Evolutionary conservation across 495 filamentous ascomycete species (phyloP), one percentile per base, ranked within the genome.

Genomic region (Podospora australis): DNA sequence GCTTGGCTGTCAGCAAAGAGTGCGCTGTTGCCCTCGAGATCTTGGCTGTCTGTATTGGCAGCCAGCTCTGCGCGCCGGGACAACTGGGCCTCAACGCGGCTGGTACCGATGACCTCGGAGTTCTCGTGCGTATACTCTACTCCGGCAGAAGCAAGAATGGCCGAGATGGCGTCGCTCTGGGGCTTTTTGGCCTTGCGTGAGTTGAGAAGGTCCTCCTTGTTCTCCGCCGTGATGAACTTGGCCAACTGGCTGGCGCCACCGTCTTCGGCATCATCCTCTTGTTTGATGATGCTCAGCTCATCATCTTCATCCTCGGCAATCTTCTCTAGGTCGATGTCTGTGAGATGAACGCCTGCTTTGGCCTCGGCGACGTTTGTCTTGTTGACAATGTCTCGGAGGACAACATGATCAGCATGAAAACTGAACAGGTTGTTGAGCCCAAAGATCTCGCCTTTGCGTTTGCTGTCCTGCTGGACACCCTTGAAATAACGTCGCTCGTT

Each of bases 61-160:
- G 77, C 75, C 48, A 84, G 77, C 54, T 86, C 75, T 2, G 92
- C 94, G 25, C 80, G 80, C 10, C 81, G 78, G 44, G 83, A 87
- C 17, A 97, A 77, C 35, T 78, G 77, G 48, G 83, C 83, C 69
- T 98, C 92, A 17, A 95, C 76, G 45, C 82, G 85, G 7, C 85
- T 90, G 0, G 87, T 86, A 26, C 92, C 92, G 39, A 98, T 83
- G 14, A 98, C 90, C 67, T 98, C 92, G 32, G 86, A 89, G 60
- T 98, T 98, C 50, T 96, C 84, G 58, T 98, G 92, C 8, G 88
- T 94, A 64, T 98, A 98, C 63, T 92, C 82, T 11, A 98, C 90
- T 6, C 94, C 92, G 2, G 88, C 90, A 23, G 80, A 74, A 6
- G 90, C 80, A 5, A 98, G 79, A 56, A 98, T 97, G 16, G 88